Percentiles rank a stretch among this genome's conserved stretches.
These are phyloP conservation scores for Volvox reticuliferus DNA, from an alignment of 139 green algal genomes.

Conservation along the genomic window DNA sequence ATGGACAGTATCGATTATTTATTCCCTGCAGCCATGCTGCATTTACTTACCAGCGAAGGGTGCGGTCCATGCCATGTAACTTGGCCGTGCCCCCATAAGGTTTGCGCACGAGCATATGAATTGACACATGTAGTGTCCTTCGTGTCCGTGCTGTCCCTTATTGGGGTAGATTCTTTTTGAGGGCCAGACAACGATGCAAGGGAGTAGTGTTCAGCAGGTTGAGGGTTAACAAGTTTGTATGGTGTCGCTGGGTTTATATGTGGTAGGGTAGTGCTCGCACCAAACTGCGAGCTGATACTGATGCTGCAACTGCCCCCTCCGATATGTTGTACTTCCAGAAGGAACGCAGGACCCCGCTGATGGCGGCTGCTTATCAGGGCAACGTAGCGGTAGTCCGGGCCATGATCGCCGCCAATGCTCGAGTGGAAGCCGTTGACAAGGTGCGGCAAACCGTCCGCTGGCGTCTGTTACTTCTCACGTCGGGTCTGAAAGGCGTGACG, in stretches of 20 bases:
- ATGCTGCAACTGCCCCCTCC: too few species aligned
- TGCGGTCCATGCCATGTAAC: not conserved
- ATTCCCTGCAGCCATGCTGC: not conserved
- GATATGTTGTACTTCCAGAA: not conserved
- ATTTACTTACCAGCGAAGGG: not conserved
- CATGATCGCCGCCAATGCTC: not conserved
- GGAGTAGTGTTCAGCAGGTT: too few species aligned
- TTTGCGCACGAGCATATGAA: not conserved
- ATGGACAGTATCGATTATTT: not conserved
- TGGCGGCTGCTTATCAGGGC: not conserved
- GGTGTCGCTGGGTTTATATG: too few species aligned
- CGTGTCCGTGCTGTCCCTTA: too few species aligned
- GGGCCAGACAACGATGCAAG: too few species aligned
- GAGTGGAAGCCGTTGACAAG: not conserved
- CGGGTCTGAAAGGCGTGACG: too few species aligned
- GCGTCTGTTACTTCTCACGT: too few species aligned
- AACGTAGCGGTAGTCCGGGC: not conserved
- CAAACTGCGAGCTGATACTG: too few species aligned
- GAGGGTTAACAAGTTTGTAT: too few species aligned
- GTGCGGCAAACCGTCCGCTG: not conserved
- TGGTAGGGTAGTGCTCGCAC: too few species aligned
- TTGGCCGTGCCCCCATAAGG: not conserved
- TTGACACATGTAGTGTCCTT: not conserved
- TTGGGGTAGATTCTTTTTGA: too few species aligned
- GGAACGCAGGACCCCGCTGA: not conserved